A percentile compares a stretch with the other conserved stretches of the same genome.
These are phyloP conservation scores for Fraxinus pennsylvanica DNA, from an alignment of 257 asterid species.

Conservation along the genomic window DNA sequence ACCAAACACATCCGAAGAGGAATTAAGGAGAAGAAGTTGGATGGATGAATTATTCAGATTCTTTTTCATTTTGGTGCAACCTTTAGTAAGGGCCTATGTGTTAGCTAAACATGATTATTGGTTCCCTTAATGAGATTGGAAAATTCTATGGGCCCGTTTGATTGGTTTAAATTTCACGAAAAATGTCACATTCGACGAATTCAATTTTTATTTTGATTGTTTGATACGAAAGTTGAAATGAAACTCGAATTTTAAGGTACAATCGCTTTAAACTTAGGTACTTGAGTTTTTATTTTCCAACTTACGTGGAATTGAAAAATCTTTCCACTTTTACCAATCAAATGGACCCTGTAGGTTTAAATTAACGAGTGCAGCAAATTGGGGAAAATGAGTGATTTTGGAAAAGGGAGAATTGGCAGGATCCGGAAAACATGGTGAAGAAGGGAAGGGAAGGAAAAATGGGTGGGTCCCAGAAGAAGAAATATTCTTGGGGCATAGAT, in stretches of 20 bases:
- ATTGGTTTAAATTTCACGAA: too few species aligned
- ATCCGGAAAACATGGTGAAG: conserved; percentile 48
- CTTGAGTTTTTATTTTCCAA: too few species aligned
- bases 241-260: too few species aligned
- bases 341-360: not conserved
- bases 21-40: not conserved
- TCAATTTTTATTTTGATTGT: too few species aligned
- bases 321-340: too few species aligned
- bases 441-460: not conserved
- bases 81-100: not conserved
- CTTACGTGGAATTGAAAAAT: too few species aligned
- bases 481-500: conserved; percentile 41
- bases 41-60: not conserved
- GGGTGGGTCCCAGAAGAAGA: conserved; percentile 34
- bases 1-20: not conserved
- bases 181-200: too few species aligned
- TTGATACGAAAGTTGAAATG: too few species aligned
- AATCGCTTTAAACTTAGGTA: too few species aligned
- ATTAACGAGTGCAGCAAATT: not conserved
- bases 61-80: too few species aligned
- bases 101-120: not conserved
- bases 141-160: too few species aligned
- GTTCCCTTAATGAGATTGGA: not conserved
- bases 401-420: conserved; percentile 34
- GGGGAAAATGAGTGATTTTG: not conserved